phyloP scores from a whole-genome alignment of 2,329 filamentous ascomycete genomes.

The Emergomyces pasteurianus region DNA sequence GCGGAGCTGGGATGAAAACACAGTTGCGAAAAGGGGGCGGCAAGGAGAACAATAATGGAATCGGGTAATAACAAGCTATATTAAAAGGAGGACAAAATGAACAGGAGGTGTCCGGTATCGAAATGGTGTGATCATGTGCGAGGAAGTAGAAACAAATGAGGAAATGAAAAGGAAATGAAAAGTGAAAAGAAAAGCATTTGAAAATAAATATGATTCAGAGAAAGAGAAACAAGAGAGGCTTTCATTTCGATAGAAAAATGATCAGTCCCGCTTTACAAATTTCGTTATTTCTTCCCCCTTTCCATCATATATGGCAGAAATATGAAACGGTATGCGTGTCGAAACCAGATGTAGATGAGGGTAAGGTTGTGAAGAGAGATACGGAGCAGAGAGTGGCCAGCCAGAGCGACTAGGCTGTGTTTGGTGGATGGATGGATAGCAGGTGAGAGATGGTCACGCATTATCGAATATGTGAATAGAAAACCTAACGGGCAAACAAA shows the following conservation, averaged over 20 bases:
- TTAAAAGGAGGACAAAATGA: not conserved
- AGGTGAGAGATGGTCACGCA: slow-evolving; percentile 1
- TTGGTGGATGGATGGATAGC: slow-evolving; percentile 1
- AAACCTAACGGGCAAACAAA: not conserved
- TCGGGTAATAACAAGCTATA: not conserved
- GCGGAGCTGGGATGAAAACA: not conserved
- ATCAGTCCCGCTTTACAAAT: not conserved
- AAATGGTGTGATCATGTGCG: not conserved
- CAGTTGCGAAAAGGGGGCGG: not conserved
- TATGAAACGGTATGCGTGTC: not conserved
- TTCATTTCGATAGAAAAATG: not conserved
- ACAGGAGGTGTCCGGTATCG: not conserved
- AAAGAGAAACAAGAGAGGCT: not conserved
- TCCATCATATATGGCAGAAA: not conserved
- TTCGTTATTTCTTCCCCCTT: not conserved
- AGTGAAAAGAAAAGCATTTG: not conserved
- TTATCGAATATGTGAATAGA: not conserved
- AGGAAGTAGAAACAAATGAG: not conserved
- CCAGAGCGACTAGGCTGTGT: not conserved
- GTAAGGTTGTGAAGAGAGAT: slow-evolving; percentile 3
- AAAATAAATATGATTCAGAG: not conserved
- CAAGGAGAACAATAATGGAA: not conserved
- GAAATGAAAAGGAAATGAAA: not conserved
- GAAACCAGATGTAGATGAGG: not conserved
- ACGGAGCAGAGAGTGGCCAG: not conserved